Evolutionary conservation across 805 yeast genomes (phyloP).

Genomic region (Saturnispora bothae): DNA sequence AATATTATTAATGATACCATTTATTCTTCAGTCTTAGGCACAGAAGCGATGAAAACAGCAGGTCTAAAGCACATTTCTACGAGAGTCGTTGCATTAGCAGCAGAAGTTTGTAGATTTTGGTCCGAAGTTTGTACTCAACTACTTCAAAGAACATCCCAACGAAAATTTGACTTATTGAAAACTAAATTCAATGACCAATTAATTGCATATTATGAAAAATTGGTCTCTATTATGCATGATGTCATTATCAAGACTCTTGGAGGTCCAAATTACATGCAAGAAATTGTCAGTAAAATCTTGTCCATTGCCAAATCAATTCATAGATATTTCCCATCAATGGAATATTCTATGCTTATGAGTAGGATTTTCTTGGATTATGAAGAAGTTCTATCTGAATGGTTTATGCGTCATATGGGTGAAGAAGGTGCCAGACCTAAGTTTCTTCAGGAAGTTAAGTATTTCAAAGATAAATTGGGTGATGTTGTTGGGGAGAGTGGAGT

Average conservation of each 20-base stretch:
- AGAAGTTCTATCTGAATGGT: constrained; percentile 38
- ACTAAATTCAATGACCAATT: constrained; percentile 48
- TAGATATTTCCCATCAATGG: constrained; percentile 43
- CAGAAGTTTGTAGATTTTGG: constrained; percentile 49
- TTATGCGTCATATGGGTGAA: too few species aligned
- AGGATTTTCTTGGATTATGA: constrained; percentile 51
- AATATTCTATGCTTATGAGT: constrained; percentile 35
- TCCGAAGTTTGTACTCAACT: constrained; percentile 18
- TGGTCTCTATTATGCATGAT: constrained; percentile 63
- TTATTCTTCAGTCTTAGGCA: constrained; percentile 54
- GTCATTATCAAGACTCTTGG: constrained; percentile 22
- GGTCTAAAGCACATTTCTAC: constrained; percentile 67
- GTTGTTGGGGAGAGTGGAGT: constrained; percentile 51
- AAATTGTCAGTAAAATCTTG: constrained; percentile 54
- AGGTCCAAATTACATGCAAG: constrained; percentile 42
- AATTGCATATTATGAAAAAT: constrained; percentile 48
- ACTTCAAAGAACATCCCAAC: constrained; percentile 16
- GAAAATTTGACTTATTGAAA: constrained; percentile 30
- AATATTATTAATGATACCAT: constrained; percentile 43
- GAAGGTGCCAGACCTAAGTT: constrained; percentile 20
- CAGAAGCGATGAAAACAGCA: constrained; percentile 68
- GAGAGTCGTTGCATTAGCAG: constrained; percentile 56
- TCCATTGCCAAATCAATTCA: constrained; percentile 51
- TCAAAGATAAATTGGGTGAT: constrained; percentile 49
- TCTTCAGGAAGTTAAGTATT: constrained; percentile 49